These are phyloP conservation scores for Nannochloropsis granulata DNA, from an alignment of 108 stramenopile genomes.

Conservation along the genomic window DNA sequence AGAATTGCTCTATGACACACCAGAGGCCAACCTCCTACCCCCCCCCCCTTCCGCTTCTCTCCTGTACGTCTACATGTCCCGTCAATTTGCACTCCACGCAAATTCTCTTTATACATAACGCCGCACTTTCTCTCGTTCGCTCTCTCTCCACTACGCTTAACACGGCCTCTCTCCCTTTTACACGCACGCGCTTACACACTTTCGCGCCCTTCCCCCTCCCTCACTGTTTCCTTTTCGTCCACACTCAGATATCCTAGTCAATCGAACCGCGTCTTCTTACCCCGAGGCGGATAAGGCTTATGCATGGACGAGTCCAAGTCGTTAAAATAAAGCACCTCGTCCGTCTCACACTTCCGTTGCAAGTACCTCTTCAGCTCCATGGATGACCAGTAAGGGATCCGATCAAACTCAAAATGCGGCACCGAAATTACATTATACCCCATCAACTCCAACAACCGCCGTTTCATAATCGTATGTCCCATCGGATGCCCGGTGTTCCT, in stretches of 20 bases:
- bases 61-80: background rate
- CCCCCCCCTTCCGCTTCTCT: background rate
- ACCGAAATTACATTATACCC: slow-evolving; percentile 30
- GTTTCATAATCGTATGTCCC: slow-evolving; percentile 39
- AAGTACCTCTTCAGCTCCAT: slow-evolving; percentile 36
- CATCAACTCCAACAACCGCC: slow-evolving; percentile 19
- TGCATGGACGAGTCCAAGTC: background rate
- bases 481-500: slow-evolving; percentile 17
- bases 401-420: slow-evolving; percentile 30
- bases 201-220: too few species aligned
- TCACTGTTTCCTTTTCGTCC: background rate
- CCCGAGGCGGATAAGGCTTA: background rate
- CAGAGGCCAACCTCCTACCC: background rate
- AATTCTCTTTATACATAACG: background rate
- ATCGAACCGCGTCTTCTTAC: background rate
- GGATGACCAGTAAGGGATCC: slow-evolving; percentile 34
- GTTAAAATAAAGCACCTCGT: background rate
- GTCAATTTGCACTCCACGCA: background rate
- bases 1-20: too few species aligned
- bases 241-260: background rate
- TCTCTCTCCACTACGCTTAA: background rate
- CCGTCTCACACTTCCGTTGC: slow-evolving; percentile 15
- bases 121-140: background rate
- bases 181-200: too few species aligned
- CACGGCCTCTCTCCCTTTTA: background rate